These are phyloP conservation scores for Diaporthe vexans DNA, from an alignment of 2,329 filamentous ascomycete genomes.

Conservation along the genomic window DNA sequence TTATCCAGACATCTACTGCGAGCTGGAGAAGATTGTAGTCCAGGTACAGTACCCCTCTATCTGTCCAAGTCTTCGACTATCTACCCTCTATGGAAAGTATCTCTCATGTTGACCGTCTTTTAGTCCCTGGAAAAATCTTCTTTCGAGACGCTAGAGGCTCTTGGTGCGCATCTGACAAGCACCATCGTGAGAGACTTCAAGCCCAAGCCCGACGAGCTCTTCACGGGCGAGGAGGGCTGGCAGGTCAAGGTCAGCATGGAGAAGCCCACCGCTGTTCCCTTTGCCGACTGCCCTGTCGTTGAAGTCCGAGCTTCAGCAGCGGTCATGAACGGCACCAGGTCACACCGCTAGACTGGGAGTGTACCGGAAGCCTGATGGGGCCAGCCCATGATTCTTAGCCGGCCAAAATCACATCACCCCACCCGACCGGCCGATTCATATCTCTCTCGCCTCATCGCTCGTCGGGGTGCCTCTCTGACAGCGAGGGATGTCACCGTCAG, in stretches of 20 bases:
- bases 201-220: conserved; percentile 47
- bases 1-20: conserved; percentile 64
- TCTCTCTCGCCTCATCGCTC: neutral
- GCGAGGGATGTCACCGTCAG: conserved; percentile 79
- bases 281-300: conserved; percentile 79
- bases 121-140: conserved; percentile 69
- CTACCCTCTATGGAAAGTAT: neutral
- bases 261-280: conserved; percentile 81
- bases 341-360: conserved; percentile 24
- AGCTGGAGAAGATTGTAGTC: conserved; percentile 72
- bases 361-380: neutral
- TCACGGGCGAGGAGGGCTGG: conserved; percentile 57
- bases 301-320: conserved; percentile 63
- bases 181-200: conserved; percentile 61
- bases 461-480: conserved; percentile 57
- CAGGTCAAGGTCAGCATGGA: conserved; percentile 73
- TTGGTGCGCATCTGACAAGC: conserved; percentile 64
- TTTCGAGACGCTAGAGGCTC: conserved; percentile 75
- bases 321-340: conserved; percentile 26
- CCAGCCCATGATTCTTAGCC: conserved; percentile 12
- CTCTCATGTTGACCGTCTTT: conserved; percentile 35
- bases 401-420: neutral
- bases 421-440: neutral
- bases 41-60: conserved; percentile 60
- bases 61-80: conserved; percentile 17